Percentiles rank a stretch among this genome's conserved stretches.
phyloP scores from a whole-genome alignment of 805 yeast species.

The Metschnikowia sp. region DNA sequence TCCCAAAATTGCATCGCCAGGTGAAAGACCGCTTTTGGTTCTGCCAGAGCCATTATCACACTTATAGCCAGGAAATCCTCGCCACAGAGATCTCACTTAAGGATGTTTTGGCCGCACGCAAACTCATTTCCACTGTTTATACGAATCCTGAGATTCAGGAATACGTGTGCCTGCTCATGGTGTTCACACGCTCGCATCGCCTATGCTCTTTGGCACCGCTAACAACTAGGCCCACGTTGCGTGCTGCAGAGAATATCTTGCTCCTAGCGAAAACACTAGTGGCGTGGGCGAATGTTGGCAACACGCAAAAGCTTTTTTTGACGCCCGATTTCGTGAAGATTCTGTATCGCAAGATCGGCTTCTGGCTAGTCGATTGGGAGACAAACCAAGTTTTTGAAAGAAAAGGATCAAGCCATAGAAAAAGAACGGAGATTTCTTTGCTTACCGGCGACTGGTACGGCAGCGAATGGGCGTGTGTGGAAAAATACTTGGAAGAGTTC shows the following conservation, averaged over 20 bases:
- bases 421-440: constrained; percentile 28
- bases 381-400: constrained; percentile 18
- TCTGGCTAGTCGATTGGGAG: constrained; percentile 46
- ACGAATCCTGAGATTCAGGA: constrained; percentile 35
- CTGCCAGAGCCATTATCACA: constrained; percentile 14
- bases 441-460: constrained; percentile 45
- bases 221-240: constrained; percentile 31
- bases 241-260: constrained; percentile 28
- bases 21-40: constrained; percentile 19
- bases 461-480: constrained; percentile 35
- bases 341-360: constrained; percentile 37
- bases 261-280: constrained; percentile 28
- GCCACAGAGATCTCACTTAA: background rate
- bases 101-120: constrained; percentile 6
- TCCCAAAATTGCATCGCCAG: constrained; percentile 13
- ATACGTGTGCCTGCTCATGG: constrained; percentile 36
- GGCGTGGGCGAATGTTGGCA: constrained; percentile 13
- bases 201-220: constrained; percentile 37
- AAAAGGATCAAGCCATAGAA: constrained; percentile 13
- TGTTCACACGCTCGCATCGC: constrained; percentile 37
- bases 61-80: constrained; percentile 4
- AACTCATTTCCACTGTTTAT: constrained; percentile 17
- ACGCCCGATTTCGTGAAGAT: constrained; percentile 39
- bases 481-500: constrained; percentile 24
- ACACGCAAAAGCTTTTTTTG: constrained; percentile 18